Base-by-base conservation (phyloP, 2,329 filamentous ascomycete genomes). In the Ceratocystiopsis minuta region DNA sequence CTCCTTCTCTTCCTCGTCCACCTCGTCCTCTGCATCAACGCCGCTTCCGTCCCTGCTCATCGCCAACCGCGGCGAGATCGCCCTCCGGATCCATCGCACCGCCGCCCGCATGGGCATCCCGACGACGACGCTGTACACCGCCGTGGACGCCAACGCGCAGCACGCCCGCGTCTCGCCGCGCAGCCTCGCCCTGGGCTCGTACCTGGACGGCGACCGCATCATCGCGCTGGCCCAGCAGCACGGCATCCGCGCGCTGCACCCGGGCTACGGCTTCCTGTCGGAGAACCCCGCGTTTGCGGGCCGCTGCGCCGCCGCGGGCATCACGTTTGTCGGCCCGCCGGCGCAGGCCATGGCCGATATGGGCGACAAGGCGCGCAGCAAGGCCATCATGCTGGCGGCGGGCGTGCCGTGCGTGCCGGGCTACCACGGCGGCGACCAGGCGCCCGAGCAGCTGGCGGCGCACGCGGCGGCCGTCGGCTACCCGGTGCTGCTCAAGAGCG, bases 11-110 rank as follows among this genome's bases (percentile, higher is more conserved):
- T 20, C 20, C 4, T 20, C 20, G 20, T 20, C 20, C 4, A 7
- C 20, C 7, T 20, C 20, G 20, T 20, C 65, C 57, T 45, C 55
- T 51, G 39, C 16, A 1, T 11, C 45, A 37, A 16, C 38, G 14
- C 46, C 41, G 2, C 36, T 44, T 11, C 34, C 75, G 43, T 93
- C 86, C 10, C 81, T 96, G 36, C 70, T 98, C 18, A 96, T 98
- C 56, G 90, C 90, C 42, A 98, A 98, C 58, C 79, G 90, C 52
- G 90, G 90, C 52, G 90, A 98, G 62, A 98, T 98, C 52, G 90
- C 90, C 39, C 69, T 98, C 57, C 82, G 90, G 51, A 90, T 98
- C 50, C 81, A 87, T 50, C 75, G 78, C 50, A 98, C 90, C 17
- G 90, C 90, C 32, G 70, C 82, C 40, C 75, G 80, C 48, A 80